Evolutionary conservation across 2,329 filamentous ascomycete species (phyloP).

Genomic region (Cytospora leucostoma): DNA sequence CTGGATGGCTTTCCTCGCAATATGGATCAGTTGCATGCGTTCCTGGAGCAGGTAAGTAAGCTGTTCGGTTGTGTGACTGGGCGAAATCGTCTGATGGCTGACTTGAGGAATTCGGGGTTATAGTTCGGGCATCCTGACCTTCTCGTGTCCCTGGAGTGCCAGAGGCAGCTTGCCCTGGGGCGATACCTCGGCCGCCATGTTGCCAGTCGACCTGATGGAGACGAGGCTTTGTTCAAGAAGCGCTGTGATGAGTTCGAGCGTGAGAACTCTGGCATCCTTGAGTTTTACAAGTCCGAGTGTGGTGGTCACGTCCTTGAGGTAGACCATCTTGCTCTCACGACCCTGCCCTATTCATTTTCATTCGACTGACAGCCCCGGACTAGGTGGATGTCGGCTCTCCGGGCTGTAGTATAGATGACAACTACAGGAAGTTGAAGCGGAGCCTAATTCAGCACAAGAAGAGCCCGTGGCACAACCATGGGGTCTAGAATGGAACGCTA

Average conservation of each 20-base stretch:
- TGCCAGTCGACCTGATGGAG: background rate
- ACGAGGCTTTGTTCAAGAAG: background rate
- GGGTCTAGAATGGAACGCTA: background rate
- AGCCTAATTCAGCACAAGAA: background rate
- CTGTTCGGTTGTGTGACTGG: background rate
- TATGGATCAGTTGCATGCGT: background rate
- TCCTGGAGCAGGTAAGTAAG: background rate
- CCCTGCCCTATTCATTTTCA: background rate
- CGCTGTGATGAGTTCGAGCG: background rate
- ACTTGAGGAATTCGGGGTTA: background rate
- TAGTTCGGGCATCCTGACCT: background rate
- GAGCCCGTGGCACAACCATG: background rate
- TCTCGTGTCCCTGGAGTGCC: background rate
- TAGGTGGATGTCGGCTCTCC: background rate
- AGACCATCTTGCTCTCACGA: background rate
- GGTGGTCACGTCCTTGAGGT: background rate
- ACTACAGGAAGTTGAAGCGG: background rate
- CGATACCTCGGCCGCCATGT: background rate
- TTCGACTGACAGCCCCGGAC: background rate
- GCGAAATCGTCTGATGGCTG: background rate
- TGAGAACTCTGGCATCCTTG: background rate
- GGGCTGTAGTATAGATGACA: background rate
- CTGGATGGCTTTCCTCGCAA: background rate
- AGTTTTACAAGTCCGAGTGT: background rate
- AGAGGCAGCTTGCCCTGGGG: background rate